Conservation (phyloP, 257 asterid genomes). For the Scutellaria baicalensis region DNA sequence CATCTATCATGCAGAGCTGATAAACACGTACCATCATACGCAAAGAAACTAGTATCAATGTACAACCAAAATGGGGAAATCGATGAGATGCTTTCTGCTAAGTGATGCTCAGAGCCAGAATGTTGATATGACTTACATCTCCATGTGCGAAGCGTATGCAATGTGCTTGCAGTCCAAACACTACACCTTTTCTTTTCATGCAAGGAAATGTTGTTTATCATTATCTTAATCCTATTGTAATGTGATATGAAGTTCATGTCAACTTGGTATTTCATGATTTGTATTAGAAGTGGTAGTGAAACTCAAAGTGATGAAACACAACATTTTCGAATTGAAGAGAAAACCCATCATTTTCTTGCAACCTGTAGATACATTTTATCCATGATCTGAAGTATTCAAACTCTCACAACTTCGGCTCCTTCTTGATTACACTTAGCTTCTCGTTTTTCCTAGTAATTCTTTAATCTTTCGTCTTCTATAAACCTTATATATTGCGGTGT, state of each 20-base stretch:
- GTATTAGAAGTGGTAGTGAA: background rate
- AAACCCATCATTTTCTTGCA: background rate
- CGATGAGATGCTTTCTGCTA: conserved; percentile 62
- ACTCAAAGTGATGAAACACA: background rate
- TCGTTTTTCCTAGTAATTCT: background rate
- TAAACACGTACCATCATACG: conserved; percentile 77
- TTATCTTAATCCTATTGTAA: too few relatives aligned
- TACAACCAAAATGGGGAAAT: conserved; percentile 91
- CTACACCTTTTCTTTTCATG: background rate
- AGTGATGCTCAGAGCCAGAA: conserved; percentile 28
- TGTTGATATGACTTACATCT: conserved; percentile 4
- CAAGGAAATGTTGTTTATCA: too few relatives aligned
- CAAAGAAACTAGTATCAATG: conserved; percentile 73
- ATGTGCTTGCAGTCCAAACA: background rate
- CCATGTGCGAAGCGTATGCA: background rate
- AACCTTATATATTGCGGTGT: too few relatives aligned
- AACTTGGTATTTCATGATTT: background rate
- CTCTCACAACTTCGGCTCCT: background rate
- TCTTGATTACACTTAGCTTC: too few relatives aligned
- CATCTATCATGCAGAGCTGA: conserved; percentile 65
- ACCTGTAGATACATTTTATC: background rate
- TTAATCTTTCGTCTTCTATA: too few relatives aligned
- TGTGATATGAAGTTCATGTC: background rate
- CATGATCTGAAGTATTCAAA: background rate
- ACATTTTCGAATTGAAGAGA: background rate